Conservation (phyloP, 306 rosid genomes). For the Inga laurina region DNA sequence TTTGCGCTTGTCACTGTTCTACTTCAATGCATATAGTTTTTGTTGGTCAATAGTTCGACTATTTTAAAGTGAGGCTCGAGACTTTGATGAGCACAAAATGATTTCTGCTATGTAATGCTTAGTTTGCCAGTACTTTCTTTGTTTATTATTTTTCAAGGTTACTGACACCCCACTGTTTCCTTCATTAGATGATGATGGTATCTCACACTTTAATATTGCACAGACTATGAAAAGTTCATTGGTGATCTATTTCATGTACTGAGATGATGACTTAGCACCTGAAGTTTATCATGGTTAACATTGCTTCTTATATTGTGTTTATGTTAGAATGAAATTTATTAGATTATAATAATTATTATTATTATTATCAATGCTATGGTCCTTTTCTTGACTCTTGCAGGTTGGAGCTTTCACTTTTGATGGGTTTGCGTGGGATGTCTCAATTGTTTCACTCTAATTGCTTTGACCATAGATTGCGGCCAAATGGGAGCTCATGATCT, state of each 20-base stretch:
- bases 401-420: no score
- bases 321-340: no score
- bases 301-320: no score
- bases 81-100: neutral
- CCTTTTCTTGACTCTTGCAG: no score
- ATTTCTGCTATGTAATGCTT: slow-evolving; percentile 18
- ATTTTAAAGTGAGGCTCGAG: slow-evolving; percentile 7
- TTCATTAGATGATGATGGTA: slow-evolving; percentile 72
- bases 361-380: no score
- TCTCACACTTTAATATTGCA: no score
- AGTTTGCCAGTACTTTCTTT: slow-evolving; percentile 31
- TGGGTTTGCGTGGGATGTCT: no score
- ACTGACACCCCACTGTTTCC: slow-evolving; percentile 82
- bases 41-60: slow-evolving; percentile 5
- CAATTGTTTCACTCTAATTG: slow-evolving; percentile 14
- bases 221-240: no score
- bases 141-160: slow-evolving; percentile 55
- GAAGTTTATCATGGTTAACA: no score
- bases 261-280: no score
- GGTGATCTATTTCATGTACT: no score
- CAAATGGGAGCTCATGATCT: slow-evolving; percentile 56
- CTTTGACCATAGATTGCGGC: slow-evolving; percentile 62
- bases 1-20: slow-evolving; percentile 6
- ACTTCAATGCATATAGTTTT: neutral
- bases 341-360: no score